phyloP scores from a whole-genome alignment of 2,329 filamentous ascomycete genomes.

The Penicillium sp. region DNA sequence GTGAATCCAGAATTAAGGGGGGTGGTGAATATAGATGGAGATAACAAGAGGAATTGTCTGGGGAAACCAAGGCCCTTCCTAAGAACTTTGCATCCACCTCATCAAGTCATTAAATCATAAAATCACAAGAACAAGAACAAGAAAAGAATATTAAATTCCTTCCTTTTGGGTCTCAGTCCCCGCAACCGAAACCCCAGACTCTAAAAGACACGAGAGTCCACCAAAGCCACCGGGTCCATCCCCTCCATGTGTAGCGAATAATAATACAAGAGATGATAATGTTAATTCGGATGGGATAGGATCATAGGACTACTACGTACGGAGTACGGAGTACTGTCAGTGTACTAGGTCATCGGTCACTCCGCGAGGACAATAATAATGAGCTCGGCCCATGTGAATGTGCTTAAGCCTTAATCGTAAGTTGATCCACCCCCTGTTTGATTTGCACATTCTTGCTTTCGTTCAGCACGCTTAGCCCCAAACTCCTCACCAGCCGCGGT shows the following conservation, averaged over 20 bases:
- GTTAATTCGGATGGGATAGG: too few relatives aligned
- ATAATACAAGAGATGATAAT: too few relatives aligned
- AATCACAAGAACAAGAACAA: too few relatives aligned
- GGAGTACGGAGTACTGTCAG: too few relatives aligned
- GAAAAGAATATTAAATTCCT: not conserved
- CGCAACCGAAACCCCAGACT: slow-evolving; percentile 19
- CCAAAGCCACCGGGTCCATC: not conserved
- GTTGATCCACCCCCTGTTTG: slow-evolving; percentile 7
- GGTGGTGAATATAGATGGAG: not conserved
- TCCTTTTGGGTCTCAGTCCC: slow-evolving; percentile 1
- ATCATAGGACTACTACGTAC: too few relatives aligned
- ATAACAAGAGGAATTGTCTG: not conserved
- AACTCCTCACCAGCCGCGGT: slow-evolving; percentile 26
- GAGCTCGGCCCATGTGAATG: slow-evolving; percentile 29
- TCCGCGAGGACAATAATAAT: not conserved
- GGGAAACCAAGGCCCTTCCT: not conserved
- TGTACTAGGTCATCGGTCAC: too few relatives aligned
- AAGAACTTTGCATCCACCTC: not conserved
- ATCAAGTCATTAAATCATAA: too few relatives aligned
- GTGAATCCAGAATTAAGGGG: not conserved
- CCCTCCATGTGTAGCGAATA: too few relatives aligned
- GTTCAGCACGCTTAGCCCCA: not conserved
- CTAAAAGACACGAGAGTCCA: not conserved
- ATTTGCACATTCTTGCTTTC: slow-evolving; percentile 4
- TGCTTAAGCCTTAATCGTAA: not conserved